Percentiles rank a stretch among this genome's conserved stretches.
phyloP scores from a whole-genome alignment of 768 basidiomycete genomes.

The Macrolepiota fuliginosa region DNA sequence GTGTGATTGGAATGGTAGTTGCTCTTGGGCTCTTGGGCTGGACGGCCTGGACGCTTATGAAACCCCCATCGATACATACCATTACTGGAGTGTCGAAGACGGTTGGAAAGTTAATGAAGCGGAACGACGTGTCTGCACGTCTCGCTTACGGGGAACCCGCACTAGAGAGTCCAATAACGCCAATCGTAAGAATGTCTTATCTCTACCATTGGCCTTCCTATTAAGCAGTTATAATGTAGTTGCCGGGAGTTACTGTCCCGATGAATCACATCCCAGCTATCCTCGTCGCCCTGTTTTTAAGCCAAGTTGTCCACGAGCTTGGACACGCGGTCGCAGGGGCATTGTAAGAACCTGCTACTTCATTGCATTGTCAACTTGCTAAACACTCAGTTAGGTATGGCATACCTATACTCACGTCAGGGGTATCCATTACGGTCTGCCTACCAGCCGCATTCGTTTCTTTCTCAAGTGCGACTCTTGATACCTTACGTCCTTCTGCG shows the following conservation, averaged over 20 bases:
- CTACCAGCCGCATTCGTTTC: constrained; percentile 77
- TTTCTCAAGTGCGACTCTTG: constrained; percentile 44
- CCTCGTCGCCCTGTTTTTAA: constrained; percentile 54
- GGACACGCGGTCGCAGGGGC: constrained; percentile 81
- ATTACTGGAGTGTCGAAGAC: neutral
- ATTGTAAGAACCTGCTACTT: constrained; percentile 42
- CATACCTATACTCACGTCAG: constrained; percentile 59
- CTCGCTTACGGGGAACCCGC: neutral
- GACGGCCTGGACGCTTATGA: constrained; percentile 6
- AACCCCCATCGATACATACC: neutral
- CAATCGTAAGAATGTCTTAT: neutral
- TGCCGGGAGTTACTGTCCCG: constrained; percentile 83
- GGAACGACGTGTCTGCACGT: neutral
- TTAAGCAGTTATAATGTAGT: constrained; percentile 38
- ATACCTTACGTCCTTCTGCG: constrained; percentile 35
- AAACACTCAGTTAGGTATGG: constrained; percentile 45
- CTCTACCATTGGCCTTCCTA: neutral
- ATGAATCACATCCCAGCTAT: constrained; percentile 68
- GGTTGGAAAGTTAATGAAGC: constrained; percentile 5
- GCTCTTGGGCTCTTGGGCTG: constrained; percentile 2
- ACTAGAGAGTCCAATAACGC: neutral
- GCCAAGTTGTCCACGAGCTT: constrained; percentile 75
- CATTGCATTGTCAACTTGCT: neutral
- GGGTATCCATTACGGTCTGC: constrained; percentile 57
- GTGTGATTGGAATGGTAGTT: constrained; percentile 2